Evolutionary conservation across 2,329 filamentous ascomycete genomes (phyloP).

Genomic region (Thielaviopsis ethacetica): DNA sequence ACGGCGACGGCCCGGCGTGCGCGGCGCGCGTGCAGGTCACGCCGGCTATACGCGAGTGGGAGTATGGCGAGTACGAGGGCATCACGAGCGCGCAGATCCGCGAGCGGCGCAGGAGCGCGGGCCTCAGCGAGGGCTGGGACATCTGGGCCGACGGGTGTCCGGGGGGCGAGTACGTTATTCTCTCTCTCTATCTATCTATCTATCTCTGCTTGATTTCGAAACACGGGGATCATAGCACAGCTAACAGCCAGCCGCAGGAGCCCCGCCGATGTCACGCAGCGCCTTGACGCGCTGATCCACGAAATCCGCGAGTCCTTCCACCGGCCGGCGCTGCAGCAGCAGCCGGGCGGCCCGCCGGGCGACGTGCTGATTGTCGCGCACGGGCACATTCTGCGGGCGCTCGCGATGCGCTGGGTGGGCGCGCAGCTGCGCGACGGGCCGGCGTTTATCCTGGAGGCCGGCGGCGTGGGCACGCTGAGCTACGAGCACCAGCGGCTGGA

Average conservation of each 20-base stretch:
- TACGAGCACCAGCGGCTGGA: conserved; percentile 67
- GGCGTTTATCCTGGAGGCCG: conserved; percentile 70
- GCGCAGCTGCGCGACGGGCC: conserved; percentile 60
- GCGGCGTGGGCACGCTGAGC: conserved; percentile 68
- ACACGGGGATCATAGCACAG: background rate
- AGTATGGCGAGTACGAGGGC: conserved; percentile 78
- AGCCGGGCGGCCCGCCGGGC: conserved; percentile 21
- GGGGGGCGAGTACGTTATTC: conserved; percentile 51
- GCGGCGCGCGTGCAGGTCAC: conserved; percentile 48
- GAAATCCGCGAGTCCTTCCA: conserved; percentile 58
- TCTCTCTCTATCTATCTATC: background rate
- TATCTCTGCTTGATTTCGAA: too few relatives aligned
- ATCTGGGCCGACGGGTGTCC: conserved; percentile 85
- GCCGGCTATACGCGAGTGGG: conserved; percentile 66
- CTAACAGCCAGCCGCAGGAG: conserved; percentile 27
- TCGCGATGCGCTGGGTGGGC: conserved; percentile 73
- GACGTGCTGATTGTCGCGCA: conserved; percentile 58
- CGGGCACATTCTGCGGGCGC: conserved; percentile 74
- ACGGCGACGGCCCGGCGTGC: conserved; percentile 29
- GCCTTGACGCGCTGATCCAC: conserved; percentile 59
- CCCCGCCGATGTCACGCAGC: conserved; percentile 53
- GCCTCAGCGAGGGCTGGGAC: conserved; percentile 50
- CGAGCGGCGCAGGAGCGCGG: conserved; percentile 36
- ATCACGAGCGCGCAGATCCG: conserved; percentile 57
- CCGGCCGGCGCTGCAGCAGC: conserved; percentile 41